These are phyloP conservation scores for Polytrichum commune DNA, from an alignment of 225 moss, liverwort and hornwort species.

Conservation along the genomic window DNA sequence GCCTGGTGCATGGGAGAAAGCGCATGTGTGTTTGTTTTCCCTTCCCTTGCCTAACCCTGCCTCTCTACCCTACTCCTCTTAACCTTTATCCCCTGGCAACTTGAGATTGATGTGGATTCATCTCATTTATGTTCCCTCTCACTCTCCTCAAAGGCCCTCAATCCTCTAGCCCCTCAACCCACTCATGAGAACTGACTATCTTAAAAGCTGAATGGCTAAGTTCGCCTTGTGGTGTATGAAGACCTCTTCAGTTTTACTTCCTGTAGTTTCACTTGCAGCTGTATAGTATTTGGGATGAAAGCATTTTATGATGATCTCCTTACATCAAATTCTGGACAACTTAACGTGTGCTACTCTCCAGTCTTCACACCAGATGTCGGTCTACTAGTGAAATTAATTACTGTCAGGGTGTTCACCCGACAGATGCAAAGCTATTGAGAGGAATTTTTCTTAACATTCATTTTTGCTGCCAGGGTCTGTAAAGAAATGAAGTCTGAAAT, in stretches of 20 bases:
- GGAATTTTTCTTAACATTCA: too few relatives aligned
- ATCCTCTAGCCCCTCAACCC: conserved; percentile 24
- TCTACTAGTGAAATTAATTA: background rate
- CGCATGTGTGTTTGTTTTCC: conserved; percentile 99
- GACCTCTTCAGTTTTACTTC: too few relatives aligned
- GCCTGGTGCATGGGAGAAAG: conserved; percentile 99
- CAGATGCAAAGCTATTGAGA: too few relatives aligned
- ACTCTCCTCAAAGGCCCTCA: conserved; percentile 32
- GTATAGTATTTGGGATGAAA: conserved; percentile 10
- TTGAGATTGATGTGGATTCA: conserved; percentile 91
- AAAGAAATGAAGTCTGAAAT: too few relatives aligned
- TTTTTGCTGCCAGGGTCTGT: too few relatives aligned
- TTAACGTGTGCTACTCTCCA: background rate
- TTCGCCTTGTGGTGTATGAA: conserved; percentile 11
- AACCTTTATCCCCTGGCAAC: conserved; percentile 68
- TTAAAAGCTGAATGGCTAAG: conserved; percentile 32
- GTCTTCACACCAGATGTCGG: background rate
- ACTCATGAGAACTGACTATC: conserved; percentile 46
- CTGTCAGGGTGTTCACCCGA: too few relatives aligned
- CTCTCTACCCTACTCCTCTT: conserved; percentile 96
- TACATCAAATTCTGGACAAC: background rate
- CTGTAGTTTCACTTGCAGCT: conserved; percentile 18
- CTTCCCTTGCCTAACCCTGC: conserved; percentile 99
- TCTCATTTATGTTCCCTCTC: conserved; percentile 79
- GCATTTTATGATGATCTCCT: background rate